Evolutionary conservation across 768 basidiomycete genomes (phyloP), one percentile per base, ranked within the genome.

Genomic region (Trametes elegans): DNA sequence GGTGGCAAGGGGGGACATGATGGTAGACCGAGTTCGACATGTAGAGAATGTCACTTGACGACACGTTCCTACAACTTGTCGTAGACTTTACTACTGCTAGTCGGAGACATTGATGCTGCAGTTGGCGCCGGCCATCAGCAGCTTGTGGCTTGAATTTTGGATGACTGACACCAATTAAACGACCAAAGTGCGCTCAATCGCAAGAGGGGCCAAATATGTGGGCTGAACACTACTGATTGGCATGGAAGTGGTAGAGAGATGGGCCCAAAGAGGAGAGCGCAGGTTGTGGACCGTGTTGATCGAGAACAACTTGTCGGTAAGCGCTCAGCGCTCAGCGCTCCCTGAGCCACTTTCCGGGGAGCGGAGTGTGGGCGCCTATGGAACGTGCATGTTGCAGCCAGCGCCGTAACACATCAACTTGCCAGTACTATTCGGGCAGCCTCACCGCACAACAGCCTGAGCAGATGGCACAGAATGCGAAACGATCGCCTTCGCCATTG

Each of bases 61-160:
- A 76, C 71, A 7, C 76, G 73, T 62, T 76, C 74, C 19, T 78
- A 74, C n/a, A n/a, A n/a, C n/a, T n/a, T n/a, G n/a, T n/a, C n/a
- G 11, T 76, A 70, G 18, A 81, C n/a, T n/a, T n/a, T n/a, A n/a
- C n/a, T n/a, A n/a, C n/a, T n/a, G n/a, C n/a, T n/a, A 58, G 63
- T 82, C 81, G 68, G 70, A 81, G 14, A 78, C 36, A 45, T 69
- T 68, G 38, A 78, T 69, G 48, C 66, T 72, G 62, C 79, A 74
- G 62, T 81, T 79, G 16, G 78, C 79, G 34, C 79, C 75, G 11
- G 76, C 74, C 19, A 78, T 74, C 16, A 76, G 49, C 13, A 79
- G 69, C 61, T 79, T 81, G 57, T 73, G 72, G 49, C 74, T 79
- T 0, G 75, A 73, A 59, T 80, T 77, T 23, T 70, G 64, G 29